A percentile compares a stretch with the other conserved stretches of the same genome.
Evolutionary conservation across 345 rosid genomes (phyloP).

Genomic region (Syzygium aqueum): DNA sequence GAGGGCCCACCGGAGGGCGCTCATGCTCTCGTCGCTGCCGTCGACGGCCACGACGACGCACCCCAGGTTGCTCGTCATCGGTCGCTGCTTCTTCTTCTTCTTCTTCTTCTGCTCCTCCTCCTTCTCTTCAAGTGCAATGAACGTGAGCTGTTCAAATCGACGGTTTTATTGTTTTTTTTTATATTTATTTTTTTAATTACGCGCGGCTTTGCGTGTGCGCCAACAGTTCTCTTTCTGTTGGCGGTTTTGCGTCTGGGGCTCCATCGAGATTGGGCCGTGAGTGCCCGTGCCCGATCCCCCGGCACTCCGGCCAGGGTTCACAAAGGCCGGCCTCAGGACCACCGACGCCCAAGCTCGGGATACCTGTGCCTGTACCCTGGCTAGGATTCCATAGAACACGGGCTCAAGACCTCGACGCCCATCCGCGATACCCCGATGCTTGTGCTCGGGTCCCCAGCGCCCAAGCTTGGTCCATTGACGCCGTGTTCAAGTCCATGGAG

Average conservation of each 20-base stretch:
- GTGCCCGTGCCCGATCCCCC: accelerated
- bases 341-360: background rate
- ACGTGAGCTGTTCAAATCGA: background rate
- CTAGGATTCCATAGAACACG: background rate
- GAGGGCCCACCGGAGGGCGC: conserved; percentile 72
- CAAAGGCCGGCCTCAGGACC: background rate
- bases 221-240: background rate
- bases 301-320: background rate
- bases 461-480: accelerated
- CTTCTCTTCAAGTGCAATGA: background rate
- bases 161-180: background rate
- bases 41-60: conserved; percentile 75
- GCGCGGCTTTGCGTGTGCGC: background rate
- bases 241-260: background rate
- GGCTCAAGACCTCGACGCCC: background rate
- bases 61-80: conserved; percentile 34
- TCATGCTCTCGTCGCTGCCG: conserved; percentile 91
- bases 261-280: background rate
- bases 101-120: background rate
- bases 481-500: background rate
- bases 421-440: background rate
- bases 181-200: background rate
- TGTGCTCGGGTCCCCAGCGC: background rate
- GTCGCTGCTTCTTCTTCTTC: background rate
- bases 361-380: background rate